A percentile compares a stretch with the other conserved stretches of the same genome.
phyloP scores from a whole-genome alignment of 441 rosid species.

The Syzygium syzygioides region DNA sequence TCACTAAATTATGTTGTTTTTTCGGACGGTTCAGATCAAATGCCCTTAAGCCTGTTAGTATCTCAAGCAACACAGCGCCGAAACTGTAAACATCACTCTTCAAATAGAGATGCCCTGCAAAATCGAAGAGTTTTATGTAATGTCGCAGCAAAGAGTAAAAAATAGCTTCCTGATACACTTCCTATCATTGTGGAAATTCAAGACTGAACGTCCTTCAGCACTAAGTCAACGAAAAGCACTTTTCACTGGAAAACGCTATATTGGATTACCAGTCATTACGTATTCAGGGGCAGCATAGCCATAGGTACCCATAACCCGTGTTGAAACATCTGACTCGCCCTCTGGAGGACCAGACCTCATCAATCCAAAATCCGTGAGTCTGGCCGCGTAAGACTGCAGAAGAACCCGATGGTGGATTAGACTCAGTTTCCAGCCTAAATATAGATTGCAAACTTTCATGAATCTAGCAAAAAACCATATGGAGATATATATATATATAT shows the following conservation, averaged over 20 bases:
- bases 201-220: not conserved
- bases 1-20: not conserved
- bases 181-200: not conserved
- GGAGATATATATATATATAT: no score
- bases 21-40: not conserved
- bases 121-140: not conserved
- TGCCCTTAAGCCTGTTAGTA: not conserved
- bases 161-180: not conserved
- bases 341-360: not conserved
- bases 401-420: not conserved
- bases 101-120: not conserved
- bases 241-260: not conserved
- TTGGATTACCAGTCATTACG: not conserved
- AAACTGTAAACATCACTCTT: constrained; percentile 1
- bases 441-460: not conserved
- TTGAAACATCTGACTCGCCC: constrained; percentile 1
- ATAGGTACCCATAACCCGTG: not conserved
- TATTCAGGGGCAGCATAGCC: constrained; percentile 5
- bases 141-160: not conserved
- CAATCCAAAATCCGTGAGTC: constrained; percentile 7
- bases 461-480: not conserved
- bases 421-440: not conserved
- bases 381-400: constrained; percentile 10
- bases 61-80: not conserved
- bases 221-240: not conserved